phyloP scores from a whole-genome alignment of 805 yeast genomes.

The Ogataea minuta region DNA sequence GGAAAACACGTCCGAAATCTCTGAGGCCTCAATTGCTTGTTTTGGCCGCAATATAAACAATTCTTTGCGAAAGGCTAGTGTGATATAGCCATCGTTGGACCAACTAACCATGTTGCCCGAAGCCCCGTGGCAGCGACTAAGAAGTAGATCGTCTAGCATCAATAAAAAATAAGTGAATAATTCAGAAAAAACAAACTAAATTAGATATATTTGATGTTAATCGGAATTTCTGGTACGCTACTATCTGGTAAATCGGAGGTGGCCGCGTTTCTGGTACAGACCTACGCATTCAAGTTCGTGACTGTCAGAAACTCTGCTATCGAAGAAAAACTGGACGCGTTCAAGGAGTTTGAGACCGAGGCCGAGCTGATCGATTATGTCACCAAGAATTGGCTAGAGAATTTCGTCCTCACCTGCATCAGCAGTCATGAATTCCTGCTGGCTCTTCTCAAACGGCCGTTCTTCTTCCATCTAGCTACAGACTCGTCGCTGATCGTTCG shows the following conservation, averaged over 20 bases:
- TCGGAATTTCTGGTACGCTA: slow-evolving; percentile 71
- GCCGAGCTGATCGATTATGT: slow-evolving; percentile 55
- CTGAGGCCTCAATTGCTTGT: slow-evolving; percentile 4
- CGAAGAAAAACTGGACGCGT: slow-evolving; percentile 23
- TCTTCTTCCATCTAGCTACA: slow-evolving; percentile 73
- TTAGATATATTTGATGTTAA: slow-evolving; percentile 47
- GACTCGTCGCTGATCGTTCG: slow-evolving; percentile 68
- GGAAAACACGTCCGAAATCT: slow-evolving; percentile 15
- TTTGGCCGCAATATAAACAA: slow-evolving; percentile 18
- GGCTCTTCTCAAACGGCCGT: slow-evolving; percentile 65
- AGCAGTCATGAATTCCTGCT: slow-evolving; percentile 42
- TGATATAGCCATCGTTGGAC: slow-evolving; percentile 23
- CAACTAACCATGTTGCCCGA: slow-evolving; percentile 13
- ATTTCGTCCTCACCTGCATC: slow-evolving; percentile 59
- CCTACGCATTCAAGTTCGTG: slow-evolving; percentile 49
- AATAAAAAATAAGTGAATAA: slow-evolving; percentile 2
- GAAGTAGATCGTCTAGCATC: slow-evolving; percentile 17
- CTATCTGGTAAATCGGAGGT: slow-evolving; percentile 68
- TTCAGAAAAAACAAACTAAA: slow-evolving; percentile 2
- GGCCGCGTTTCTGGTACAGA: slow-evolving; percentile 49
- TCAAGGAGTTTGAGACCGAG: slow-evolving; percentile 36
- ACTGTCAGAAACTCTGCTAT: slow-evolving; percentile 19
- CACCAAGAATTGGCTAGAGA: slow-evolving; percentile 62
- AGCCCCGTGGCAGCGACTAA: slow-evolving; percentile 12
- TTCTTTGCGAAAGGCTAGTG: slow-evolving; percentile 15